Evolutionary conservation across 192 early-diverging fungal species (phyloP).

Genomic region (Lobosporangium transversale): DNA sequence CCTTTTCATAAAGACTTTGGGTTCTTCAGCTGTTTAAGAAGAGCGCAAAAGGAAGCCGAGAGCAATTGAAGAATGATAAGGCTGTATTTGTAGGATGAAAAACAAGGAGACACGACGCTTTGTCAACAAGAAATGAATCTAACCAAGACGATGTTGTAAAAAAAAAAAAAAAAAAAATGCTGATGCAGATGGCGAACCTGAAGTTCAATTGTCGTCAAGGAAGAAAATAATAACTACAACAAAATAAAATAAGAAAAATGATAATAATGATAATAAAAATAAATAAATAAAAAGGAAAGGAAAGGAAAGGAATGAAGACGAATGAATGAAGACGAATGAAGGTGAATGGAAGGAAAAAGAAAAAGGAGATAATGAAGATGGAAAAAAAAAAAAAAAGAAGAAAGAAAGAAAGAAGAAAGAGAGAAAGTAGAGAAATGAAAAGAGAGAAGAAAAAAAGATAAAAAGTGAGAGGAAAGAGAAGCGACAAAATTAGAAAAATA

Average conservation of each 20-base stretch:
- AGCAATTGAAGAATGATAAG: slow-evolving; percentile 12
- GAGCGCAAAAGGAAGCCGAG: slow-evolving; percentile 6
- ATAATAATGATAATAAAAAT: background rate
- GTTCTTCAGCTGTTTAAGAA: too few relatives aligned
- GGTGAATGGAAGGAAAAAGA: slow-evolving; percentile 8
- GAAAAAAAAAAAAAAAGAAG: background rate
- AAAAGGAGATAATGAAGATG: slow-evolving; percentile 1
- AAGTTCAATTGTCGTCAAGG: slow-evolving; percentile 1
- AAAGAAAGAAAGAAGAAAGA: background rate
- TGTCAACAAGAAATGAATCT: too few relatives aligned
- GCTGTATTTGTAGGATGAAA: too few relatives aligned
- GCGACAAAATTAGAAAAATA: background rate
- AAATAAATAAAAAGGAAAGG: slow-evolving; percentile 3
- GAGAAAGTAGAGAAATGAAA: background rate
- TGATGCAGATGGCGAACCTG: background rate
- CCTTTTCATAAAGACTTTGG: too few relatives aligned
- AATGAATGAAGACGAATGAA: too few relatives aligned
- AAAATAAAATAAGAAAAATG: background rate
- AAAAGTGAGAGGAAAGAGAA: background rate
- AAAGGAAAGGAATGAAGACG: background rate
- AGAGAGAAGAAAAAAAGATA: background rate
- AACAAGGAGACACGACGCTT: too few relatives aligned
- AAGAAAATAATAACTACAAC: background rate
- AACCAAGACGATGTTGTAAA: too few relatives aligned
- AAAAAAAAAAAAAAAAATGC: too few relatives aligned